Base-by-base conservation (phyloP, 2,329 filamentous ascomycete species). In the Xylaria hypoxylon region DNA sequence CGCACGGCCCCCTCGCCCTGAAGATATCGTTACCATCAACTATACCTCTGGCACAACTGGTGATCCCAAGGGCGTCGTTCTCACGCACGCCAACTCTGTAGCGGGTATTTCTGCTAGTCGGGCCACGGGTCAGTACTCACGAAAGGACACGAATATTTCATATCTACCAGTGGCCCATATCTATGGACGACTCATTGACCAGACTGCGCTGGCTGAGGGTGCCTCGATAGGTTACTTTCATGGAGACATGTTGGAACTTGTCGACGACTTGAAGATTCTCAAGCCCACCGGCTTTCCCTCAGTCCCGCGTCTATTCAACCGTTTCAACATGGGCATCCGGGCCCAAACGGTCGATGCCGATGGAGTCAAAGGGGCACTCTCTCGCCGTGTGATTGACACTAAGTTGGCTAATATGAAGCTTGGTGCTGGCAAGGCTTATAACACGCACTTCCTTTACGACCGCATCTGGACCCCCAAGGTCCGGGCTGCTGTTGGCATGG, bases 151-250 rank as follows among this genome's bases (percentile, higher is more conserved):
- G 2, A 84, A 90, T 71, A 87, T 93, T 64, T 98, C 95, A 0
- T 99, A 98, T 80, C 86, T 99, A 58, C 96, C 96, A 0, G 83
- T 97, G 44, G 96, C 96, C 10, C 96, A 99, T 78, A 98, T 99
- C 74, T 97, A 93, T 79, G 92, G 94, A 70, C 91, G 96, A 62
- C 85, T 97, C 71, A 84, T 90, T 45, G 96, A 99, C 77, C 92
- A 96, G 77, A 83, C 85, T 3, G 87, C 88, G 15, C 83, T 97
- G 17, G 88, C 91, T 74, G 85, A 87, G 59, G 94, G 93, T 61
- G 88, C 87, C 38, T 83, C 88, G 8, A 89, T 97, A 73, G 96
- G 95, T 13, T 99, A 95, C 80, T 99, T 97, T 86, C 93, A 96
- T 73, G 96, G 96, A 61, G 93, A 97, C 76, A 90, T 97, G 68